Base-by-base conservation (phyloP, 2,329 filamentous ascomycete genomes). In the Arthrobotrys pseudoclavata region DNA sequence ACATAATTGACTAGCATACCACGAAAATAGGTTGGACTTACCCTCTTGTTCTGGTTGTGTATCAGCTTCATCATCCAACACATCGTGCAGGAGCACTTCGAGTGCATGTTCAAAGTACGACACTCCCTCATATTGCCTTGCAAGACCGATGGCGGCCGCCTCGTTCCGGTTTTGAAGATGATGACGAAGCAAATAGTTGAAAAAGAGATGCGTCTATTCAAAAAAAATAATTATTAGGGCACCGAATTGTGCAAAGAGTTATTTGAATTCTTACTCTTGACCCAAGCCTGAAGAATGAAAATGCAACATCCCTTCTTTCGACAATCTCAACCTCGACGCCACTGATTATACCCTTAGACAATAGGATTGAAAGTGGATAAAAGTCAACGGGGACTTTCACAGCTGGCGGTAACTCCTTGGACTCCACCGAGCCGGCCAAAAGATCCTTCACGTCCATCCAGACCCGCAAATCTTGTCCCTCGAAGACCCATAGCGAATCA, bases 401-500 rank as follows among this genome's bases (percentile, higher is more conserved):
- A 1, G 92, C 89, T 7, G 88, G 87, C 1, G 92, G 91, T 2
- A 96, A 84, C 64, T 96, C 92, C 79, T 90, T 87, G 86, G 24
- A 88, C 84, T 79, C 92, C 91, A 42, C 87, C 85, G 72, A 76
- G 9, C 72, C 72, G 40, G 90, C 88, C 47, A 98, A 85, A 31
- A 98, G 90, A 76, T 96, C 92, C 80, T 94, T 90, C 47, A 97
- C 89, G 82, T 97, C 93, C 24, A 92, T 89, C 96, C 96, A 99
- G 2, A 81, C 80, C 29, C 76, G 92, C 80, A 98, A 88, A 79
- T 94, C 90, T 69, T 89, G 89, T 4, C 96, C 96, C 81, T 97
- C 94, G 84, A 97, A 98, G 53, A 93, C 90, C 96, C 96, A 99
- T 1, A 99, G 85, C 0, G 96, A 98, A 84, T 97, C 93, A 67